Base-by-base conservation (phyloP, 1,284 basidiomycete species). In the Ceratorhiza oryzae-sativae region DNA sequence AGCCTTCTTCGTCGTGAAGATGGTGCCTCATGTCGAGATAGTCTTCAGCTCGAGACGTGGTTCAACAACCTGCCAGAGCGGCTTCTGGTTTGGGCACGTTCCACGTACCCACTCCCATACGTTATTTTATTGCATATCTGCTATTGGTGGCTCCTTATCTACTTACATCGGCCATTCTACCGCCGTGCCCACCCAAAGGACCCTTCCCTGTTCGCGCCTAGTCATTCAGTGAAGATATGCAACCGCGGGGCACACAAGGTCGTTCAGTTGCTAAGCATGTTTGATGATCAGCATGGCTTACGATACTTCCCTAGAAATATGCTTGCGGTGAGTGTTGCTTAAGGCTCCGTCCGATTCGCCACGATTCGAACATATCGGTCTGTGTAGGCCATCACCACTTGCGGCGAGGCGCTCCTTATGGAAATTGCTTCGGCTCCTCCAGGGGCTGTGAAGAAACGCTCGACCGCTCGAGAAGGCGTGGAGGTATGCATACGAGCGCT, bases 101-200 rank as follows among this genome's bases (percentile, higher is more conserved):
- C 83, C 20, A 81, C 81, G 5, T 83, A 81, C 10, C 83, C 86
- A 1, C 83, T 87, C 0, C 88, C 88, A 0, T 87, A 90, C 71
- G 82, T 86, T 32, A 79, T 90, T 4, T 88, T 87, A 82, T 80
- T 89, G 71, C 88, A 90, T 75, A 79, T 88, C 34, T 83, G 84
- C 1, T 88, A 87, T 77, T 86, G 86, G 80, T 90, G 87, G 87
- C 80, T 87, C 4, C 82, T 85, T 61, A 87, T 90, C 41, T 81
- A 90, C 10, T 83, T 91, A 0, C 88, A 89, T 74, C 83, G 88
- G 0, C 88, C 88, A 0, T 89, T 88, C 80, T 90, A 87, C 77
- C 6, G 13, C 36, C 36, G 36, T 39, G 13, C 6, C 83, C 86
- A 0, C 13, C 36, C 36, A 23, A 76, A 81, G 1, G 78, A n/a